Evolutionary conservation across 148 eudicot genomes (phyloP).

Genomic region (Vaccinium myrtillus): DNA sequence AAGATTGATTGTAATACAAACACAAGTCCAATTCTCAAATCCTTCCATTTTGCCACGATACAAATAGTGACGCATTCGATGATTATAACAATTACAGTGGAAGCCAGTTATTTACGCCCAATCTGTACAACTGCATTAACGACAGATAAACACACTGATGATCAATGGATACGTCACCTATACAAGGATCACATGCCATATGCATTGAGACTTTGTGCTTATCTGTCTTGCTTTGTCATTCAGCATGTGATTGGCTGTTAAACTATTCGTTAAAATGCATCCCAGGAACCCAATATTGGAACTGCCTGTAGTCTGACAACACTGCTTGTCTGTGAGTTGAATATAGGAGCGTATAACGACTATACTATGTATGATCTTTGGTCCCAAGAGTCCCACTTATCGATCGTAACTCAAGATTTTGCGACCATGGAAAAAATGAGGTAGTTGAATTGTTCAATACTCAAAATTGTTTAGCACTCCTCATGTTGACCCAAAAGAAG

Average conservation of each 20-base stretch:
- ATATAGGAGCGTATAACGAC: not conserved
- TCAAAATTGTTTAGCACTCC: not conserved
- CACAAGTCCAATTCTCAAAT: not conserved
- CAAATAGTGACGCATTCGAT: not conserved
- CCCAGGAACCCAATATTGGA: not conserved
- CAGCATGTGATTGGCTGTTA: not conserved
- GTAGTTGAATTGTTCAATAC: not conserved
- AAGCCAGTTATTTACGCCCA: no score
- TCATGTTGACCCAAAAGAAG: not conserved
- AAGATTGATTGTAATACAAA: not conserved
- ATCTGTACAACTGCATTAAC: no score
- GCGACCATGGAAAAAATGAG: not conserved
- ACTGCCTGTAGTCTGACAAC: not conserved
- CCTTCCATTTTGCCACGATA: not conserved
- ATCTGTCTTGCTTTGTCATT: not conserved
- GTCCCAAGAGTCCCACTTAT: not conserved
- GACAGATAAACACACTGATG: no score
- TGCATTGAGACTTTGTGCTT: no score
- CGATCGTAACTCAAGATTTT: not conserved
- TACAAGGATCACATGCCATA: no score
- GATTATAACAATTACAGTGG: no score
- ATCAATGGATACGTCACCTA: no score
- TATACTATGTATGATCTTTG: not conserved
- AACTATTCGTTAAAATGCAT: not conserved
- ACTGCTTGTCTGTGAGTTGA: not conserved